phyloP scores from a whole-genome alignment of 1,284 basidiomycete genomes.

The Papiliotrema flavescens region DNA sequence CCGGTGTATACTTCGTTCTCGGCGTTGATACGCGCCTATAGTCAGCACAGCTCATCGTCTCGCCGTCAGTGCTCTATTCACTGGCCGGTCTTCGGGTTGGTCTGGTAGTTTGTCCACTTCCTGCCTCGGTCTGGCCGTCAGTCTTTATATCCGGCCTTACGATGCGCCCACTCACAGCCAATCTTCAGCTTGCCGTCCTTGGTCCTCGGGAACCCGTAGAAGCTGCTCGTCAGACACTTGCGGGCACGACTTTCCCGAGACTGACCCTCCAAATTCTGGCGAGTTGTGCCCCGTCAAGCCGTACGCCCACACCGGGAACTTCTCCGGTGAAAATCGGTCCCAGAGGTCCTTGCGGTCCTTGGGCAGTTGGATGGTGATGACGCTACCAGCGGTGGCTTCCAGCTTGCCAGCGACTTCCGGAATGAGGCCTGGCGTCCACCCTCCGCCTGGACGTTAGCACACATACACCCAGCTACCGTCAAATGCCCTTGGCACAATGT shows the following conservation, averaged over 20 bases:
- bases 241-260: not conserved
- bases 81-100: constrained; percentile 13
- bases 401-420: constrained; percentile 15
- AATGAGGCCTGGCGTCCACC: constrained; percentile 24
- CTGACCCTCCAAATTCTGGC: constrained; percentile 12
- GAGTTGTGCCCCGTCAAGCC: constrained; percentile 13
- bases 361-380: constrained; percentile 20
- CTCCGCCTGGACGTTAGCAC: constrained; percentile 14
- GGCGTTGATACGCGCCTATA: constrained; percentile 19
- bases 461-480: too few species aligned
- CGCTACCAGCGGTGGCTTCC: constrained; percentile 26
- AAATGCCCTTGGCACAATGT: too few species aligned
- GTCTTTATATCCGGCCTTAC: not conserved
- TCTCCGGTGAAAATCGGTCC: constrained; percentile 24
- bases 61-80: too few species aligned
- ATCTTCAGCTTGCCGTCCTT: constrained; percentile 28
- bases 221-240: not conserved
- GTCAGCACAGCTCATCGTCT: not conserved
- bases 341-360: constrained; percentile 21
- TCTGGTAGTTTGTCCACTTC: constrained; percentile 26
- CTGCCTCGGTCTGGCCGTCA: constrained; percentile 7
- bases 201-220: constrained; percentile 31
- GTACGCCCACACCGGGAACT: constrained; percentile 14
- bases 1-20: constrained; percentile 22
- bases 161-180: constrained; percentile 15